Percentiles rank a stretch among this genome's conserved stretches.
Conservation (phyloP, 768 basidiomycete genomes). For the Auricularia auricula-judae region DNA sequence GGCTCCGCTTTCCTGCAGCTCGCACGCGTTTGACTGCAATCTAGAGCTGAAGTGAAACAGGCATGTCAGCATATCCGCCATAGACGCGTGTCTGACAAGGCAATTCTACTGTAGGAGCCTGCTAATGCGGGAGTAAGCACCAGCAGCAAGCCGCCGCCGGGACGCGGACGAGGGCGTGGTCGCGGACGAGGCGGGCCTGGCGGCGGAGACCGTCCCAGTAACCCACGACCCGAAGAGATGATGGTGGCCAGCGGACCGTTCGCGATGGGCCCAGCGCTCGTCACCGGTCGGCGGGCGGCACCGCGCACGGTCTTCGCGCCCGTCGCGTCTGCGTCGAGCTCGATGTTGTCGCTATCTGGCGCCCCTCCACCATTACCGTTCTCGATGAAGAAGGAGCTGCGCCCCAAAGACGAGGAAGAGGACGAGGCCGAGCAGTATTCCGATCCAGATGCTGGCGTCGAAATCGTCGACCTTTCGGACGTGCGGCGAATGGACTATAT, state of each 20-base stretch:
- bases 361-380: conserved; percentile 24
- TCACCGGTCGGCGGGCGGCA: conserved; percentile 35
- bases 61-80: not conserved
- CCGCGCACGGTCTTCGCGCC: conserved; percentile 50
- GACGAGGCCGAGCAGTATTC: conserved; percentile 58
- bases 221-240: conserved; percentile 35
- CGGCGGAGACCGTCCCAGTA: conserved; percentile 32
- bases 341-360: conserved; percentile 32
- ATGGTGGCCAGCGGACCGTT: conserved; percentile 85
- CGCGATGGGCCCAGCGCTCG: conserved; percentile 72
- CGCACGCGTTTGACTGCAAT: not conserved
- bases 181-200: conserved; percentile 39
- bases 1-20: conserved; percentile 7
- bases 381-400: conserved; percentile 24
- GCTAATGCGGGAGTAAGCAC: conserved; percentile 15
- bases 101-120: conserved; percentile 25
- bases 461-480: conserved; percentile 76
- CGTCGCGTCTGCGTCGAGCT: conserved; percentile 26
- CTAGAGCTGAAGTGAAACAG: conserved; percentile 3
- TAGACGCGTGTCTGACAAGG: not conserved
- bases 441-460: conserved; percentile 78
- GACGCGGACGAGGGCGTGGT: conserved; percentile 33
- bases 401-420: conserved; percentile 32
- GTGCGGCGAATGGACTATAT: conserved; percentile 77
- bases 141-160: conserved; percentile 14